Conservation (phyloP, 805 yeast genomes). For the Barnettozyma botsteinii region DNA sequence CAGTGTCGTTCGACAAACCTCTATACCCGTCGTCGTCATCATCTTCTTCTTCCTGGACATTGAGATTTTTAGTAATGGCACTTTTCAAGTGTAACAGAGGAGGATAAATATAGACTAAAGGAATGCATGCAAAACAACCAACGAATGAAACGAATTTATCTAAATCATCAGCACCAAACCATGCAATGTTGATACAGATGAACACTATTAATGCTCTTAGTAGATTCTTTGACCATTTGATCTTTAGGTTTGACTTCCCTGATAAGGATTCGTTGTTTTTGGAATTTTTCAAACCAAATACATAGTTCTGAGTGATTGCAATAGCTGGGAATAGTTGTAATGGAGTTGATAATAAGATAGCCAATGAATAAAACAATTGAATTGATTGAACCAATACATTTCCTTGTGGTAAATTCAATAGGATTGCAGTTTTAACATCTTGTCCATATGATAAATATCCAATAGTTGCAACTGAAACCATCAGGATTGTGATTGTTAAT, state of each 20-base stretch:
- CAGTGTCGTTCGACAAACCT: constrained; percentile 14
- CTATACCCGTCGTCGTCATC: neutral
- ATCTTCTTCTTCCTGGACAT: neutral
- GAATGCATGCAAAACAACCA: constrained; percentile 82
- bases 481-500: constrained; percentile 52
- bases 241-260: constrained; percentile 47
- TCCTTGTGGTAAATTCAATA: constrained; percentile 65
- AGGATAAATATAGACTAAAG: constrained; percentile 81
- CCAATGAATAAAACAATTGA: constrained; percentile 67
- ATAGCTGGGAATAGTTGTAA: constrained; percentile 76
- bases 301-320: constrained; percentile 58
- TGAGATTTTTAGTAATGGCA: constrained; percentile 3
- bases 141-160: constrained; percentile 75
- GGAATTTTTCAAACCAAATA: constrained; percentile 31
- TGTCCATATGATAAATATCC: constrained; percentile 71
- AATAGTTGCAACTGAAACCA: constrained; percentile 57
- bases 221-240: constrained; percentile 64
- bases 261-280: constrained; percentile 24
- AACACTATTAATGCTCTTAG: constrained; percentile 51
- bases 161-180: constrained; percentile 60
- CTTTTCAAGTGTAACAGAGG: constrained; percentile 65
- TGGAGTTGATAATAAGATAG: constrained; percentile 76
- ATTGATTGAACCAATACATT: constrained; percentile 56
- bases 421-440: constrained; percentile 57
- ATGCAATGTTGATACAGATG: constrained; percentile 51